These are phyloP conservation scores for Prunus padus DNA, from an alignment of 306 rosid genomes.

Conservation along the genomic window DNA sequence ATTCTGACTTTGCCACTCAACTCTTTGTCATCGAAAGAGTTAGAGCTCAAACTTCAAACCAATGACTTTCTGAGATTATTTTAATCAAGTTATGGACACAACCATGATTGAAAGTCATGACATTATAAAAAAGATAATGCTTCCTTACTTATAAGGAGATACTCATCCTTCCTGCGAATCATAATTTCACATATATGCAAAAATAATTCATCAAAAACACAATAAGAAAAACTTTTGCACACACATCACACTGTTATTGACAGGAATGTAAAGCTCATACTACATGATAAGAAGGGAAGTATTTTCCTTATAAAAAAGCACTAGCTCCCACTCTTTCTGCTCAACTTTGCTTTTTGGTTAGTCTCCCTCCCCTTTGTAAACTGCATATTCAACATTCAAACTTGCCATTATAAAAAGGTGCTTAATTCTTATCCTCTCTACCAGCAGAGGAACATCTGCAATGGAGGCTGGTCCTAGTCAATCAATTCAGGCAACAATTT, in stretches of 20 bases:
- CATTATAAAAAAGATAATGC: not conserved
- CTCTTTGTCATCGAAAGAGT: not conserved
- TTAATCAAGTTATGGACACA: not conserved
- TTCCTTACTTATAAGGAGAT: too few species aligned
- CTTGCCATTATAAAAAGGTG: not conserved
- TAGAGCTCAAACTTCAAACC: not conserved
- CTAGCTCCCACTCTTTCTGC: slow-evolving; percentile 11
- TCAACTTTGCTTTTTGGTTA: not conserved
- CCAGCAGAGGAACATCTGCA: not conserved
- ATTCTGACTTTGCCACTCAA: not conserved
- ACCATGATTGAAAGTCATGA: slow-evolving; percentile 1
- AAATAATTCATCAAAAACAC: too few species aligned
- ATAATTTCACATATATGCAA: too few species aligned
- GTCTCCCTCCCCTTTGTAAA: not conserved
- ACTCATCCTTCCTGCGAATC: too few species aligned
- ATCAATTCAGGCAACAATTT: not conserved
- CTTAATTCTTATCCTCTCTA: not conserved
- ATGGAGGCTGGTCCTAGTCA: not conserved
- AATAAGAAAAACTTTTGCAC: too few species aligned
- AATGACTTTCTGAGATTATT: not conserved
- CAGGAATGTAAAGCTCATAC: not conserved
- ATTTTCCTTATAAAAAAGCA: not conserved
- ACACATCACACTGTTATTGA: too few species aligned
- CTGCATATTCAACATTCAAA: not conserved
- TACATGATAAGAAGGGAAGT: not conserved